Evolutionary conservation across 768 basidiomycete species (phyloP).

Genomic region (Epithele typhae): DNA sequence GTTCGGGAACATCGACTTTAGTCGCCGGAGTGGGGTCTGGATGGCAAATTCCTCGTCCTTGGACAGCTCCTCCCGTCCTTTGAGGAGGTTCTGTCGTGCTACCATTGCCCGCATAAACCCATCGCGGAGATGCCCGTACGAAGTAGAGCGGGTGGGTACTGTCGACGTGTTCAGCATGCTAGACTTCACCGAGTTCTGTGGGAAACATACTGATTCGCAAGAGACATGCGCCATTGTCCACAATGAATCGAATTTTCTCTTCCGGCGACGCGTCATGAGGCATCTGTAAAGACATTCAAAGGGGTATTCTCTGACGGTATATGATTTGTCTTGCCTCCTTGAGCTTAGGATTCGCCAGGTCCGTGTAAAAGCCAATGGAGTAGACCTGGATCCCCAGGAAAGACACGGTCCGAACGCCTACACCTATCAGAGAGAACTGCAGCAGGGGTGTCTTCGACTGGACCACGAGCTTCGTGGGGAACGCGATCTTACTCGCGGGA

Average conservation of each 20-base stretch:
- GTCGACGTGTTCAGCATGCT: neutral
- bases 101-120: slow-evolving; percentile 77
- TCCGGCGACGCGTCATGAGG: slow-evolving; percentile 52
- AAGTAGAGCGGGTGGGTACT: slow-evolving; percentile 82
- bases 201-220: slow-evolving; percentile 61
- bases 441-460: slow-evolving; percentile 61
- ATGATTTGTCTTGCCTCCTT: slow-evolving; percentile 54
- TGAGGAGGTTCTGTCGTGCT: slow-evolving; percentile 48
- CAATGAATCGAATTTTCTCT: slow-evolving; percentile 66
- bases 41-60: slow-evolving; percentile 54
- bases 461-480: slow-evolving; percentile 61
- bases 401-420: slow-evolving; percentile 86
- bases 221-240: slow-evolving; percentile 64
- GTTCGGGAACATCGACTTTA: slow-evolving; percentile 75
- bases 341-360: slow-evolving; percentile 61
- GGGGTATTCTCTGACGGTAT: slow-evolving; percentile 44
- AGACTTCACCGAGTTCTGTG: neutral
- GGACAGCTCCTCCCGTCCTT: slow-evolving; percentile 48
- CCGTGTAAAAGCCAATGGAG: slow-evolving; percentile 86
- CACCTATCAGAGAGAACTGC: slow-evolving; percentile 67
- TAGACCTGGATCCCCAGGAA: slow-evolving; percentile 88
- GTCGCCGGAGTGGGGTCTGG: slow-evolving; percentile 61
- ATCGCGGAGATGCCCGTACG: slow-evolving; percentile 76
- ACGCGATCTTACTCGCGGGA: slow-evolving; percentile 68
- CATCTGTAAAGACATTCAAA: slow-evolving; percentile 36